These are phyloP conservation scores for Trichoderma koningiopsis DNA, from an alignment of 2,329 filamentous ascomycete genomes.

Conservation along the genomic window DNA sequence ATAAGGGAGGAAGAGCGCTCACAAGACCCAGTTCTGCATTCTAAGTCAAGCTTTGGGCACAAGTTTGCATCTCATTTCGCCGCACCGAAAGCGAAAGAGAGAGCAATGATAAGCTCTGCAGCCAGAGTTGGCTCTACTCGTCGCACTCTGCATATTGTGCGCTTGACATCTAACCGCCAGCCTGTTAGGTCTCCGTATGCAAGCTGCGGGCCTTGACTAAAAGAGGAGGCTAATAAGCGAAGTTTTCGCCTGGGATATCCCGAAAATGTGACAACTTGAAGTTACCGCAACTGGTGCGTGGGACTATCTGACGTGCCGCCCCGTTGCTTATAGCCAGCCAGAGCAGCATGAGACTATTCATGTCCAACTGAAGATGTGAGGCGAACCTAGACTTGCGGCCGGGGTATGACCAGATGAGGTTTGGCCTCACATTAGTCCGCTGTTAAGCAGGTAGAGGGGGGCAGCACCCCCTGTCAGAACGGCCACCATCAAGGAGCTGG, in stretches of 20 bases:
- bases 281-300: constrained; percentile 10
- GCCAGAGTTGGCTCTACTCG: constrained; percentile 20
- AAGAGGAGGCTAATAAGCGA: constrained; percentile 13
- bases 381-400: constrained; percentile 34
- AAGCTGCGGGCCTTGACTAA: constrained; percentile 18
- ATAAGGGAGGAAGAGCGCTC: not conserved
- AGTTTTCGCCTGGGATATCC: constrained; percentile 23
- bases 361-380: constrained; percentile 34
- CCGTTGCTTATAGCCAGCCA: constrained; percentile 9
- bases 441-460: constrained; percentile 32
- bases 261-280: constrained; percentile 31
- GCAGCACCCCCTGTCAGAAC: constrained; percentile 26
- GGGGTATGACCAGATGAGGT: constrained; percentile 37
- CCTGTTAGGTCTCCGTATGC: constrained; percentile 9
- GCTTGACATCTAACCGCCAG: constrained; percentile 11
- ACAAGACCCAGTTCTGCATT: not conserved
- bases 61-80: constrained; percentile 3
- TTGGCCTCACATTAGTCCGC: constrained; percentile 39
- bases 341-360: constrained; percentile 20
- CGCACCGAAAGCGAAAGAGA: constrained; percentile 4
- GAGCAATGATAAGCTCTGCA: constrained; percentile 21
- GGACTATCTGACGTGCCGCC: constrained; percentile 4
- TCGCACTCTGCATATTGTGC: constrained; percentile 13
- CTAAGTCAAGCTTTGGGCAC: constrained; percentile 15
- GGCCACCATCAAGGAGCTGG: constrained; percentile 24